These are phyloP conservation scores for Lepidium sativum DNA, from an alignment of 345 rosid genomes.

Conservation along the genomic window DNA sequence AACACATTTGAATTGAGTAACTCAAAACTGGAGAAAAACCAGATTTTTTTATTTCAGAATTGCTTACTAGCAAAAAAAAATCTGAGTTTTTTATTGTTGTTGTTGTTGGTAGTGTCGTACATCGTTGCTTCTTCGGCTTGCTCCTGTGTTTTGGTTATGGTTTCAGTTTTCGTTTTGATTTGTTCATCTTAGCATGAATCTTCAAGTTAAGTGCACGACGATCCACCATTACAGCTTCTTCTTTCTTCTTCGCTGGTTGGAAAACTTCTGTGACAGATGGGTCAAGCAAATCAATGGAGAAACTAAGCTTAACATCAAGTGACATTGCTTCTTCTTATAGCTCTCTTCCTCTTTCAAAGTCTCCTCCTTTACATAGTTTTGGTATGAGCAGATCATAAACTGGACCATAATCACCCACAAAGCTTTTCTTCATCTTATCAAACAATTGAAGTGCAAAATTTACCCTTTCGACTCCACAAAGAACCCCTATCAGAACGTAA, in stretches of 20 bases:
- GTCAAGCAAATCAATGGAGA: constrained; percentile 44
- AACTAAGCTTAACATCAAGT: constrained; percentile 32
- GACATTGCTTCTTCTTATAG: constrained; percentile 69
- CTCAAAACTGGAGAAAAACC: not conserved
- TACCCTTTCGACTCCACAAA: constrained; percentile 69
- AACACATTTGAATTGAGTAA: constrained; percentile 10
- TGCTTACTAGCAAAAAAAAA: not conserved
- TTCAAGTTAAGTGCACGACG: constrained; percentile 23
- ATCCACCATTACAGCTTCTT: constrained; percentile 29
- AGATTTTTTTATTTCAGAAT: not conserved
- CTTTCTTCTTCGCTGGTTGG: constrained; percentile 42
- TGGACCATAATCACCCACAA: constrained; percentile 53
- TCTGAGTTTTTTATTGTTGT: not conserved
- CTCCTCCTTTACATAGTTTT: constrained; percentile 69
- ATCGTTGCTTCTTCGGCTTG: constrained; percentile 5
- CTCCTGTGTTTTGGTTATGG: constrained; percentile 14
- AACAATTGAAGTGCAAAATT: constrained; percentile 62
- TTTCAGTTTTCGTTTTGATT: constrained; percentile 18
- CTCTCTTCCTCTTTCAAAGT: constrained; percentile 64
- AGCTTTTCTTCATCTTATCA: constrained; percentile 56
- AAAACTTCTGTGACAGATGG: constrained; percentile 55
- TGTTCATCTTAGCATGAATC: constrained; percentile 20
- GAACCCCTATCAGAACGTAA: constrained; percentile 65
- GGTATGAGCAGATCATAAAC: constrained; percentile 68
- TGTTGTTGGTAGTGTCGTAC: not conserved